phyloP scores from a whole-genome alignment of 2,329 filamentous ascomycete genomes.

The Neonectria neomacrospora region DNA sequence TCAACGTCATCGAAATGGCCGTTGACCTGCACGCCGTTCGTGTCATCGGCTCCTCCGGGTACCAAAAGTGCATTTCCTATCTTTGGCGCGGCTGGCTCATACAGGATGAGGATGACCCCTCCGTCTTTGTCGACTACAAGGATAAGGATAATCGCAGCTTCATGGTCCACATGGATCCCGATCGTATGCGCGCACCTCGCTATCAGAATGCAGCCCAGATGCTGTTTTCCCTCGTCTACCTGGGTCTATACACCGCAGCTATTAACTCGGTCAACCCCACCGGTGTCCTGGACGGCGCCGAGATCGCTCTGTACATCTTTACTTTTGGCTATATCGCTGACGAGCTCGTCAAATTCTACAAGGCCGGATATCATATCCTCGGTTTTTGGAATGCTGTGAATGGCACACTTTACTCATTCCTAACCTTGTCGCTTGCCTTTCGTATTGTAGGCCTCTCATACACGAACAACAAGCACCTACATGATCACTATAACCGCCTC shows the following conservation, averaged over 20 bases:
- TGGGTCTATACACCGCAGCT: slow-evolving; percentile 86
- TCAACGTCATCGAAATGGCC: slow-evolving; percentile 92
- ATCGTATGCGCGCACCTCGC: slow-evolving; percentile 89
- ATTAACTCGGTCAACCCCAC: slow-evolving; percentile 93
- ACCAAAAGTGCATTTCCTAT: slow-evolving; percentile 93
- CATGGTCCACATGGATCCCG: slow-evolving; percentile 87
- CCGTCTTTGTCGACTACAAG: slow-evolving; percentile 89
- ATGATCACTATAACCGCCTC: slow-evolving; percentile 76
- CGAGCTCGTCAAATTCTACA: slow-evolving; percentile 89
- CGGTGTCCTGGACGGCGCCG: slow-evolving; percentile 85
- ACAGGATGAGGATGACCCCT: slow-evolving; percentile 92
- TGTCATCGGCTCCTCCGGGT: slow-evolving; percentile 91
- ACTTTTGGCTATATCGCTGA: slow-evolving; percentile 92
- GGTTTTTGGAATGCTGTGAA: slow-evolving; percentile 99
- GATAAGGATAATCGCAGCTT: slow-evolving; percentile 83
- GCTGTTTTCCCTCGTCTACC: slow-evolving; percentile 82
- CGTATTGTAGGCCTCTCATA: slow-evolving; percentile 82
- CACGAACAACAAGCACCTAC: slow-evolving; percentile 53
- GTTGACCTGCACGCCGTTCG: slow-evolving; percentile 91
- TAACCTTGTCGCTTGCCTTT: slow-evolving; percentile 81
- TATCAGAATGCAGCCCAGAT: slow-evolving; percentile 95
- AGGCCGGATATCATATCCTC: slow-evolving; percentile 90
- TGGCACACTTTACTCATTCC: slow-evolving; percentile 79
- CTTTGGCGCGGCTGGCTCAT: slow-evolving; percentile 97
- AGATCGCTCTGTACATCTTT: slow-evolving; percentile 88